Evolutionary conservation across 106 monocot species (phyloP).

Genomic region (Allium sativum): DNA sequence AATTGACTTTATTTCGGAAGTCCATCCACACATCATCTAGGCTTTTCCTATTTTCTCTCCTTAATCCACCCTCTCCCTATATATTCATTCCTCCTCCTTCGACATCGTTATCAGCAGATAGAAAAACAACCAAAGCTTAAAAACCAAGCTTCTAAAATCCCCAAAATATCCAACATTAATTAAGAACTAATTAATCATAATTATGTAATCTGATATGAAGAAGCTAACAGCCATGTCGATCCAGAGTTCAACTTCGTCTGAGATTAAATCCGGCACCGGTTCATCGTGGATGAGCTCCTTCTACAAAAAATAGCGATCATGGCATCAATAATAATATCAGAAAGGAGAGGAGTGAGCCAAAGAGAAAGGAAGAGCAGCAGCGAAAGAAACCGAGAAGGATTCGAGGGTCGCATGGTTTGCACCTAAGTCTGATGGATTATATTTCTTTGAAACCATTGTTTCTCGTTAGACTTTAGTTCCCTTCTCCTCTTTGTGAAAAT

Average conservation of each 20-base stretch:
- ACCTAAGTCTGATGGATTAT: constrained; percentile 40
- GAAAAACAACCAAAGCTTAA: no score
- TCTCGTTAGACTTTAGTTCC: neutral
- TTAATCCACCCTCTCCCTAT: no score
- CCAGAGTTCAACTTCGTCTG: neutral
- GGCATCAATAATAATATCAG: neutral
- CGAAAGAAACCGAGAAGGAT: neutral
- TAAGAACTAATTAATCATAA: no score
- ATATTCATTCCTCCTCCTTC: no score
- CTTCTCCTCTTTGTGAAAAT: no score
- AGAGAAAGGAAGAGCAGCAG: neutral
- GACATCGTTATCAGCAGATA: no score
- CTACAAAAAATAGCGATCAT: neutral
- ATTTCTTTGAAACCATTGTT: constrained; percentile 45
- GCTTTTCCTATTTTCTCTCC: no score
- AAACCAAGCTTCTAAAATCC: no score
- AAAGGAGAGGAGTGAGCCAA: neutral
- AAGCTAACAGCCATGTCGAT: constrained; percentile 1
- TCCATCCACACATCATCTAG: no score
- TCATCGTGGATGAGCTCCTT: neutral
- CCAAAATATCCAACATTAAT: no score
- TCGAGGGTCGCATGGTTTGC: constrained; percentile 14
- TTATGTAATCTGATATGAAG: neutral
- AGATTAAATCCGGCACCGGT: neutral
- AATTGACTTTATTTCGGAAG: no score